These are phyloP conservation scores for Claviceps digitariae DNA, from an alignment of 2,329 filamentous ascomycete genomes.

Conservation along the genomic window DNA sequence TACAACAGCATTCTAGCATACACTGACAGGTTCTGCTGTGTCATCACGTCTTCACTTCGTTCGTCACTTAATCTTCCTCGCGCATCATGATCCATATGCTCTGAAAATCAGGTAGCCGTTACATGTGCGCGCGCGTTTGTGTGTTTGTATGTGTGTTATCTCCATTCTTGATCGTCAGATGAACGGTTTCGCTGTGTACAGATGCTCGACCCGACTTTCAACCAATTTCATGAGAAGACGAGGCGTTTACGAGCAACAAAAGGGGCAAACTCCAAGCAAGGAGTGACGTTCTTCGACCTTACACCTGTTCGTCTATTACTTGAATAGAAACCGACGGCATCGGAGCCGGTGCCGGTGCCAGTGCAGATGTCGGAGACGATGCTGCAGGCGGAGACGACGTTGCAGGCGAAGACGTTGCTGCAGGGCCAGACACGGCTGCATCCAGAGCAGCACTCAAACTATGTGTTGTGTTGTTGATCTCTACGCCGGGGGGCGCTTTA, in stretches of 20 bases:
- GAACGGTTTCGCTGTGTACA: neutral
- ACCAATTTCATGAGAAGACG: neutral
- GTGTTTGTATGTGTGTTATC: neutral
- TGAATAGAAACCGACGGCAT: conserved; percentile 15
- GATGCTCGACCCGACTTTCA: neutral
- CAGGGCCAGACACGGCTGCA: conserved; percentile 14
- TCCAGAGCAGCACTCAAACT: conserved; percentile 23
- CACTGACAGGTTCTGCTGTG: neutral
- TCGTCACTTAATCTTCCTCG: neutral
- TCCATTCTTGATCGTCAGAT: neutral
- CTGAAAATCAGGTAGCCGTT: neutral
- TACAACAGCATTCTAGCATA: neutral
- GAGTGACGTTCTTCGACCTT: neutral
- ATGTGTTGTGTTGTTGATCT: conserved; percentile 19
- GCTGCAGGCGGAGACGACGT: neutral
- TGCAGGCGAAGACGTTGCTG: conserved; percentile 7
- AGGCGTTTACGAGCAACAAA: neutral
- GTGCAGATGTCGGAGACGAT: conserved; percentile 10
- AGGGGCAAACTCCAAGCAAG: neutral
- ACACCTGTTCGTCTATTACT: conserved; percentile 30
- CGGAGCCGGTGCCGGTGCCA: conserved; percentile 5
- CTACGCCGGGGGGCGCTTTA: conserved; percentile 52
- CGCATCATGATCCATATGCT: neutral
- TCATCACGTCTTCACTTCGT: neutral
- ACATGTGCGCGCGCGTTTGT: neutral